Evolutionary conservation across 345 rosid species (phyloP).

Genomic region (Rhizophora mangle): DNA sequence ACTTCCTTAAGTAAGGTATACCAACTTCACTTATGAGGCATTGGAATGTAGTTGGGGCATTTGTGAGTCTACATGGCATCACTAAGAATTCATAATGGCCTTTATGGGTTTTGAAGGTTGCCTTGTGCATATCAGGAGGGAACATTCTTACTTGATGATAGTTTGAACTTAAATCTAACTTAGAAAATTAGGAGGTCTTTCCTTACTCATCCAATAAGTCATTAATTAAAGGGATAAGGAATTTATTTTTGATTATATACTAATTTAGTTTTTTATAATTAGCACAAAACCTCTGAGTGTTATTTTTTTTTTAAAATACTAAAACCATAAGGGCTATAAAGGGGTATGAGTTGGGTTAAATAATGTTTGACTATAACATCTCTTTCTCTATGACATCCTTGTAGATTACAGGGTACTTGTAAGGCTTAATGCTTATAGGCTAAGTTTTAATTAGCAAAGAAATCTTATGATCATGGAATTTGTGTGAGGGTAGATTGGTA

Average conservation of each 20-base stretch:
- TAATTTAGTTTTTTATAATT: not conserved
- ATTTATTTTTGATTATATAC: not conserved
- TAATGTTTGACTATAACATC: no score
- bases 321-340: no score
- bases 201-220: not conserved
- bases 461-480: no score
- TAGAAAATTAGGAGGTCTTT: not conserved
- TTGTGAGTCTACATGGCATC: not conserved
- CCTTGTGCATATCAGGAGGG: not conserved
- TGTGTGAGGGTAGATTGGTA: no score
- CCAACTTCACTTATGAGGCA: not conserved
- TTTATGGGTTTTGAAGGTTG: not conserved
- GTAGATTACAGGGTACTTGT: no score
- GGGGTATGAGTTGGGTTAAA: no score
- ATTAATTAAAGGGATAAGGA: not conserved
- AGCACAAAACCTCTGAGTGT: not conserved
- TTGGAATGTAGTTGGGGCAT: not conserved
- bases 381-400: no score
- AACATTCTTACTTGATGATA: not conserved
- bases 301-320: not conserved
- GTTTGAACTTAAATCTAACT: not conserved
- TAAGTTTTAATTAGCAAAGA: no score
- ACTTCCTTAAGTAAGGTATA: not conserved
- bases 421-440: no score
- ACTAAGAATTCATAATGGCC: not conserved